Conservation (phyloP, 176 grass and related monocot species). For the Lolium rigidum region DNA sequence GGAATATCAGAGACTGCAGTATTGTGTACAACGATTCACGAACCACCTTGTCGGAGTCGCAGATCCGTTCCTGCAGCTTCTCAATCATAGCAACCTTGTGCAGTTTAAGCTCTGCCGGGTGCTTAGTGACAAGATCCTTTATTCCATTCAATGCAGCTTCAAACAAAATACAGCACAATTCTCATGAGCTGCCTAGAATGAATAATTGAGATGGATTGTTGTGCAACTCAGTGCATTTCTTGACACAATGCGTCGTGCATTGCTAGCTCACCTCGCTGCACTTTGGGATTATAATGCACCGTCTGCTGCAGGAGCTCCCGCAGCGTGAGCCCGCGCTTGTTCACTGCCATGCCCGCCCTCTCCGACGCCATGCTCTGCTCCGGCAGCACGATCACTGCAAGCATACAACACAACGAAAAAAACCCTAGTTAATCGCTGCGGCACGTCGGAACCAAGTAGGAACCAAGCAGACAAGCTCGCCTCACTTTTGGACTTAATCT, state of each 20-base stretch:
- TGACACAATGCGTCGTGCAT: not conserved
- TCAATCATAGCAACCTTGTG: conserved; percentile 82
- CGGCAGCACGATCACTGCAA: conserved; percentile 63
- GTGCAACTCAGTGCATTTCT: not conserved
- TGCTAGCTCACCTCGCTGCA: conserved; percentile 51
- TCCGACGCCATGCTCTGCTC: conserved; percentile 91
- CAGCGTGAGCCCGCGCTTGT: conserved; percentile 79
- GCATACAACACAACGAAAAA: not conserved
- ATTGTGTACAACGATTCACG: conserved; percentile 70
- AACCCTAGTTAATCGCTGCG: conserved; percentile 1
- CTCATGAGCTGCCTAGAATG: not conserved
- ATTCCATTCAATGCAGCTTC: conserved; percentile 81
- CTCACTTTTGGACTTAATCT: conserved; percentile 88
- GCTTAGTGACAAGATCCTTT: conserved; percentile 68
- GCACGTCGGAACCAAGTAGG: not conserved
- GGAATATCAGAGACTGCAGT: conserved; percentile 74
- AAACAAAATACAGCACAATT: not conserved
- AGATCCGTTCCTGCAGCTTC: conserved; percentile 76
- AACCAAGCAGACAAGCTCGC: not conserved
- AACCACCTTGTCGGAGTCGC: conserved; percentile 69
- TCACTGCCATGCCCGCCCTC: conserved; percentile 74
- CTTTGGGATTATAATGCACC: conserved; percentile 60
- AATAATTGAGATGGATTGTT: not conserved
- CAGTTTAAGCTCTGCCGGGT: conserved; percentile 80
- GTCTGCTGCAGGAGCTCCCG: conserved; percentile 74